These are phyloP conservation scores for Candida hungchunana DNA, from an alignment of 805 yeast species.

Conservation along the genomic window DNA sequence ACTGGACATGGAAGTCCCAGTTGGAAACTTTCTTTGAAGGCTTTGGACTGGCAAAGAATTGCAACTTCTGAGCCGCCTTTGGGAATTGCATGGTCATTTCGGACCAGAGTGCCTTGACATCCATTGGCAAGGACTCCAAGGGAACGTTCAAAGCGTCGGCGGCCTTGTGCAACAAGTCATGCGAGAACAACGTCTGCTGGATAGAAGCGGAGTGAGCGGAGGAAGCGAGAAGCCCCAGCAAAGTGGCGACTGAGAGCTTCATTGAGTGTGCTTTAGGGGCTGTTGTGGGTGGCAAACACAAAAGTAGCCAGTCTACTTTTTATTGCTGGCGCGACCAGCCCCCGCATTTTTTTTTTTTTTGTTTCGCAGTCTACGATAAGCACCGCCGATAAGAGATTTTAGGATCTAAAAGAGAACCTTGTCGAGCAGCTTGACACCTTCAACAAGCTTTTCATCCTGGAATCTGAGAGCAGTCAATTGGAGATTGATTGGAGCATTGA, in stretches of 20 bases:
- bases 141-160: slow-evolving; percentile 50
- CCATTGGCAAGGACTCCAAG: slow-evolving; percentile 42
- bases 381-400: not conserved
- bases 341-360: no score
- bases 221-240: slow-evolving; percentile 15
- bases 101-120: slow-evolving; percentile 51
- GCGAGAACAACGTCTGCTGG: slow-evolving; percentile 29
- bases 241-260: slow-evolving; percentile 26
- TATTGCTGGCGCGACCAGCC: no score
- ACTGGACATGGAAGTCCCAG: slow-evolving; percentile 38
- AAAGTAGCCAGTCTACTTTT: no score
- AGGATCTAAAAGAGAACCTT: slow-evolving; percentile 22
- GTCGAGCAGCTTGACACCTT: slow-evolving; percentile 39
- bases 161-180: slow-evolving; percentile 42
- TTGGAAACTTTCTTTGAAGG: slow-evolving; percentile 27
- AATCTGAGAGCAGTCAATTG: slow-evolving; percentile 48
- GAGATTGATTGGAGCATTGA: slow-evolving; percentile 45
- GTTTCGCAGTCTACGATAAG: no score
- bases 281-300: no score
- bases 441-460: slow-evolving; percentile 46
- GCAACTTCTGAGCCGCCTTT: slow-evolving; percentile 44
- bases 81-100: slow-evolving; percentile 64
- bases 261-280: no score
- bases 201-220: slow-evolving; percentile 28
- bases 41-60: slow-evolving; percentile 47